A percentile compares a stretch with the other conserved stretches of the same genome.
Conservation (phyloP, 495 filamentous ascomycete genomes). For the Penicillium longicatenatum region DNA sequence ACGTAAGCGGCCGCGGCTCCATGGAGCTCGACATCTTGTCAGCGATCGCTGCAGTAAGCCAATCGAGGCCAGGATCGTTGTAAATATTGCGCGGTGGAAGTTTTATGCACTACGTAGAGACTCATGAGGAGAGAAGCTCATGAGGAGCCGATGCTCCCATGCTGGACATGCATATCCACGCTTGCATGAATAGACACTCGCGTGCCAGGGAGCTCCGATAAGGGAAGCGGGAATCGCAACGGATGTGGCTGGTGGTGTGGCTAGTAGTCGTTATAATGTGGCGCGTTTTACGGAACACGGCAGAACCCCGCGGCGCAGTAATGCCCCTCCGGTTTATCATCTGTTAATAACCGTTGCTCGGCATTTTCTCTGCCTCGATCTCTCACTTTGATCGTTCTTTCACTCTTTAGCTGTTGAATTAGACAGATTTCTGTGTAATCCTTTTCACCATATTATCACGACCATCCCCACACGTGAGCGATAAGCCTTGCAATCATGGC, state of each 20-base stretch:
- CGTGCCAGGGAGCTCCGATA: constrained; percentile 17
- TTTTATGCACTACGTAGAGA: not conserved
- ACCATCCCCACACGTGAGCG: constrained; percentile 1
- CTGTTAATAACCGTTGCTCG: not conserved
- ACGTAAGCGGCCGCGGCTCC: constrained; percentile 49
- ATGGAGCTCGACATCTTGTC: constrained; percentile 44
- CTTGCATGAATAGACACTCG: constrained; percentile 7
- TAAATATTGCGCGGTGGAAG: constrained; percentile 5
- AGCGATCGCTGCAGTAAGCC: constrained; percentile 11
- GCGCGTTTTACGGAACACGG: constrained; percentile 26
- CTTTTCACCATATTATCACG: not conserved
- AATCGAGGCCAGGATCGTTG: constrained; percentile 15
- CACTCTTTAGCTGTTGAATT: not conserved
- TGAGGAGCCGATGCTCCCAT: constrained; percentile 5
- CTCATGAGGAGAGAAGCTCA: too few relatives aligned
- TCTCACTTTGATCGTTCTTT: not conserved
- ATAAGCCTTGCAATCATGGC: constrained; percentile 53
- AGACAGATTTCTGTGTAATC: not conserved
- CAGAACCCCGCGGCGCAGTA: constrained; percentile 15
- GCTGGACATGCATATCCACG: not conserved
- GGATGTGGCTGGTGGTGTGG: constrained; percentile 19
- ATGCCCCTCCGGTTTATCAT: constrained; percentile 37
- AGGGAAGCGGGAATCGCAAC: constrained; percentile 15
- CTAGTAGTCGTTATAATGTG: not conserved
- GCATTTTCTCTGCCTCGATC: not conserved